These are phyloP conservation scores for Hypericum androsaemum DNA, from an alignment of 345 rosid genomes.

Conservation along the genomic window DNA sequence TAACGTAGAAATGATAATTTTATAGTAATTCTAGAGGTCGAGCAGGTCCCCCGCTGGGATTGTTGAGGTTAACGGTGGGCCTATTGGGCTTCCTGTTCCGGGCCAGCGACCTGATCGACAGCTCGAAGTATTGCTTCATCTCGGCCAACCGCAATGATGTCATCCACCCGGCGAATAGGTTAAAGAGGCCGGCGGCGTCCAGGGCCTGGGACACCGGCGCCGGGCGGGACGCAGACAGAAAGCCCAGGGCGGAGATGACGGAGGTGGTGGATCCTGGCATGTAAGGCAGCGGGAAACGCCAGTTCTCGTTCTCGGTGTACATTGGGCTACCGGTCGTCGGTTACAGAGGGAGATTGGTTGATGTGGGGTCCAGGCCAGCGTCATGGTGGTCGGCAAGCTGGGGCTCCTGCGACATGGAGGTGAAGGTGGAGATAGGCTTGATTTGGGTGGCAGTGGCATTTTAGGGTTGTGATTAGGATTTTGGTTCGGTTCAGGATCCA, in stretches of 20 bases:
- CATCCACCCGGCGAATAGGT: no score
- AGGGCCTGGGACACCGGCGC: slow-evolving; percentile 37
- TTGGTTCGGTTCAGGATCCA: no score
- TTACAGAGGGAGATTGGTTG: slow-evolving; percentile 65
- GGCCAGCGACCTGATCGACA: no score
- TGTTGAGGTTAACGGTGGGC: slow-evolving; percentile 65
- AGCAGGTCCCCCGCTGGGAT: slow-evolving; percentile 49
- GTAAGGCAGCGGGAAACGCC: slow-evolving; percentile 52
- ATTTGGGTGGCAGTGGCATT: no score
- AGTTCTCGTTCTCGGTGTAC: slow-evolving; percentile 72
- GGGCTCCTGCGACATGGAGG: slow-evolving; percentile 60
- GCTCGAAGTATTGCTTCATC: slow-evolving; percentile 64
- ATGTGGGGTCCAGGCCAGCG: slow-evolving; percentile 11
- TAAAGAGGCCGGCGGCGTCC: slow-evolving; percentile 45
- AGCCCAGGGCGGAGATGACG: no score
- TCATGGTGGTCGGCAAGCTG: no score
- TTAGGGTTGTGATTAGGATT: slow-evolving; percentile 29
- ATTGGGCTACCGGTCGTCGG: slow-evolving; percentile 85
- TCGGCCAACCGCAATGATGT: slow-evolving; percentile 73
- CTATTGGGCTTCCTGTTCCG: no score
- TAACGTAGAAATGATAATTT: no score
- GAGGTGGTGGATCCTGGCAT: no score
- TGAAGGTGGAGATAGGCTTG: slow-evolving; percentile 48
- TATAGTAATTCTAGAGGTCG: no score
- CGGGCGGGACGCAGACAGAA: slow-evolving; percentile 32